A percentile compares a stretch with the other conserved stretches of the same genome.
phyloP scores from a whole-genome alignment of 2,329 filamentous ascomycete genomes.

The Didymella pomorum region DNA sequence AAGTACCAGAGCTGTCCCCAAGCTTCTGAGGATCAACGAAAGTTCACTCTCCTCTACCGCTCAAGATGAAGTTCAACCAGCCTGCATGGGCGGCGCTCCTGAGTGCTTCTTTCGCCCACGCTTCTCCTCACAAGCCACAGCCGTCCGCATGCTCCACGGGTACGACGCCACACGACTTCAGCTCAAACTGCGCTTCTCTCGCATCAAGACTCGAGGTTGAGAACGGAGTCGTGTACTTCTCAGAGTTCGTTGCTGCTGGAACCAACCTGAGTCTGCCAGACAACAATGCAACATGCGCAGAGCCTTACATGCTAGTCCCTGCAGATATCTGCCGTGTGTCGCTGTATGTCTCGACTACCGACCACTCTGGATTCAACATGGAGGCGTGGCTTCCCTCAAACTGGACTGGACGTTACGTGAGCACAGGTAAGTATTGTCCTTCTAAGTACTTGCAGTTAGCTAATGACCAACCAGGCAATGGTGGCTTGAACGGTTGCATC shows the following conservation, averaged over 20 bases:
- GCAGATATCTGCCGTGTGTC: constrained; percentile 54
- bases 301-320: constrained; percentile 39
- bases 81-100: constrained; percentile 24
- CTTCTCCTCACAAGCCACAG: constrained; percentile 4
- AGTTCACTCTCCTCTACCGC: not conserved
- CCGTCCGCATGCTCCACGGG: constrained; percentile 11
- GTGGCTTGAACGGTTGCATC: constrained; percentile 53
- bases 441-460: not conserved
- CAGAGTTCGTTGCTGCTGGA: constrained; percentile 51
- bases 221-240: constrained; percentile 49
- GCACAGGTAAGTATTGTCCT: constrained; percentile 9
- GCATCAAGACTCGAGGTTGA: constrained; percentile 42
- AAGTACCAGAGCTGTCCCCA: constrained; percentile 5
- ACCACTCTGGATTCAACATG: constrained; percentile 53
- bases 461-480: constrained; percentile 41
- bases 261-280: constrained; percentile 52
- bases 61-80: constrained; percentile 32
- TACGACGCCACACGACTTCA: constrained; percentile 24
- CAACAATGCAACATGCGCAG: constrained; percentile 52
- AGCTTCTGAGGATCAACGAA: not conserved
- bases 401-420: constrained; percentile 51
- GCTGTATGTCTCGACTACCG: constrained; percentile 52
- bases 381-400: constrained; percentile 57
- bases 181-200: constrained; percentile 38
- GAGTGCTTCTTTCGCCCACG: not conserved